Evolutionary conservation across 2,329 filamentous ascomycete genomes (phyloP), one percentile per base, ranked within the genome.

Genomic region (Fusarium sp.): DNA sequence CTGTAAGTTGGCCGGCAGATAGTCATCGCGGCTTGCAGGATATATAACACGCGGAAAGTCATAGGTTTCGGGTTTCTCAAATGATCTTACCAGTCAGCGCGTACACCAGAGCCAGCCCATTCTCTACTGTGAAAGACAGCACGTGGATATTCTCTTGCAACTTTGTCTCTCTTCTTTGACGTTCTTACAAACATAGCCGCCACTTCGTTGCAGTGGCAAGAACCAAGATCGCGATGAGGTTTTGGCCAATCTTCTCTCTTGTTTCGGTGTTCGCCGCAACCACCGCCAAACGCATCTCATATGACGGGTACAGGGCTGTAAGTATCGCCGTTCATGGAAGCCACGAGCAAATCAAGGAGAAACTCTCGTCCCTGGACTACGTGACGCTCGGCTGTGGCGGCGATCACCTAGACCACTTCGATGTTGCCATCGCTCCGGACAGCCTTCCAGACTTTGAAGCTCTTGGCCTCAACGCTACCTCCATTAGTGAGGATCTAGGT

Each of bases 361-460:
- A 72, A 36, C 67, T 77, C n/a, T 57, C 62, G 1, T 59, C 62
- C 9, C 43, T 75, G 6, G 66, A 71, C 12, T 69, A 68, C 15
- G 66, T 73, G 18, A 66, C 72, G 3, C 57, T 77, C 28, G 56
- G 65, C 57, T 54, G 66, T 70, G 48, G 63, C 68, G 34, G 64
- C 64, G n/a, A 28, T 56, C 37, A 52, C 16, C 65, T 66, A 2
- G 68, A 68, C 13, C 60, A 74, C 12, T 59, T 76, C 7, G 73
- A 77, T 13, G 62, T 77, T 30, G 75, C 75, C 16, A 46, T 77
- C n/a, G 62, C 74, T 6, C 73, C 75, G 3, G 60, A 71, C 23
- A 60, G 66, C 23, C 27, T 76, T 13, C 62, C 59, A 0, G 64
- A 52, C 2, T 73, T 77, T 10, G 67, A 72, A 53, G 68, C 68